A percentile compares a stretch with the other conserved stretches of the same genome.
These are phyloP conservation scores for Zalaria sp. DNA, from an alignment of 2,329 filamentous ascomycete species.

Conservation along the genomic window DNA sequence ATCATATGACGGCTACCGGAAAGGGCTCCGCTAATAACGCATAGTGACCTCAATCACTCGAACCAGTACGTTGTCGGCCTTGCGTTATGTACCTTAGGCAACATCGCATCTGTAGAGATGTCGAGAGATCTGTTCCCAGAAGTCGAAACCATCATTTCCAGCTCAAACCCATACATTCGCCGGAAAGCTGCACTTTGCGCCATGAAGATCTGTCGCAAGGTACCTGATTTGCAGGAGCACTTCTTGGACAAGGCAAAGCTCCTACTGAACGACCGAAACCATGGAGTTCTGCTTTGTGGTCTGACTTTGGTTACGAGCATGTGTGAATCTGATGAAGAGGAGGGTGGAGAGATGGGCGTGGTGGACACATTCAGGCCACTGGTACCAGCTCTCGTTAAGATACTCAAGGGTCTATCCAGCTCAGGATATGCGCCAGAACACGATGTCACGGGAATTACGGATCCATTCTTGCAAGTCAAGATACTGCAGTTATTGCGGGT, in stretches of 20 bases:
- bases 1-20: constrained; percentile 1
- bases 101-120: constrained; percentile 98
- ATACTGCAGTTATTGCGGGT: constrained; percentile 77
- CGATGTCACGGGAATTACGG: constrained; percentile 94
- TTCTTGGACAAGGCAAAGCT: constrained; percentile 89
- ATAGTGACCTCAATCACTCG: constrained; percentile 83
- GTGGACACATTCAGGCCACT: constrained; percentile 83
- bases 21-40: constrained; percentile 6
- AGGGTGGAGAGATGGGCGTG: constrained; percentile 77
- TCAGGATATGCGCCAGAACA: constrained; percentile 97
- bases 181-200: constrained; percentile 96
- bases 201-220: constrained; percentile 97
- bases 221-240: constrained; percentile 92
- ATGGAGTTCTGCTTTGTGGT: constrained; percentile 86
- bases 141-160: constrained; percentile 82
- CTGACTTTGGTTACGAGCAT: constrained; percentile 81
- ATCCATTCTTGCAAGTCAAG: constrained; percentile 96
- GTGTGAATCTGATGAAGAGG: constrained; percentile 87
- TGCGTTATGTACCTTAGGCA: constrained; percentile 88
- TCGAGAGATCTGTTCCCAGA: constrained; percentile 92
- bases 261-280: constrained; percentile 82
- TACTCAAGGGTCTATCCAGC: constrained; percentile 79
- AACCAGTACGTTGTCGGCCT: constrained; percentile 98
- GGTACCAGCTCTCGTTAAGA: constrained; percentile 74
- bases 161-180: constrained; percentile 94